Conservation (phyloP, 208 protist species). For the Leishmania major region DNA sequence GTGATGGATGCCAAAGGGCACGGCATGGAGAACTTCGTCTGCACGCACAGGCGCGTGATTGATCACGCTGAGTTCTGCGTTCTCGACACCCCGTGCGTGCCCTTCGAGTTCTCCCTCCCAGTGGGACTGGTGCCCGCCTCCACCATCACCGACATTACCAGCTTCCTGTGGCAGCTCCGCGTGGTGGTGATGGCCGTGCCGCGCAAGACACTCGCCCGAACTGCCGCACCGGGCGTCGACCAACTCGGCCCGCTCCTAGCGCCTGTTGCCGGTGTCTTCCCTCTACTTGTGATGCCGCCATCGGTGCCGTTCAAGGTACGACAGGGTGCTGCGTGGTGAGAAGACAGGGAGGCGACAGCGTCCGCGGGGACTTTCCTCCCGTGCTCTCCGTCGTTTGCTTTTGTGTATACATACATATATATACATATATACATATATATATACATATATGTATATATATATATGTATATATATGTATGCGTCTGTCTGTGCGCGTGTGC, state of each 20-base stretch:
- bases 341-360: not conserved
- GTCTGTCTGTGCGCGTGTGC: too few species aligned
- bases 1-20: constrained; percentile 15
- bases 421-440: too few species aligned
- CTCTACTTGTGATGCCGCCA: constrained; percentile 28
- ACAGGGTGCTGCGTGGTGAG: constrained; percentile 14
- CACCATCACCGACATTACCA: constrained; percentile 32
- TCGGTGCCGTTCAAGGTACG: constrained; percentile 12
- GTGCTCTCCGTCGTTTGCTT: not conserved
- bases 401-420: too few species aligned
- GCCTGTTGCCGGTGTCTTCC: constrained; percentile 22
- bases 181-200: constrained; percentile 23
- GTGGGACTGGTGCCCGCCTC: constrained; percentile 24
- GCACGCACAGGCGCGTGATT: constrained; percentile 26
- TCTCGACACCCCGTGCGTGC: constrained; percentile 28
- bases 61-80: constrained; percentile 21
- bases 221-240: constrained; percentile 9
- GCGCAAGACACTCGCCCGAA: constrained; percentile 18
- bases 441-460: too few species aligned
- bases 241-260: constrained; percentile 26
- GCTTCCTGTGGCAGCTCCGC: constrained; percentile 34
- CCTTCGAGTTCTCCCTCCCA: constrained; percentile 32
- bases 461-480: too few species aligned
- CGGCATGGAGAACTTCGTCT: constrained; percentile 32
- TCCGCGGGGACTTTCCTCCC: not conserved